Evolutionary conservation across 345 rosid genomes (phyloP), one percentile per base, ranked within the genome.

Genomic region (Salix arbutifolia): DNA sequence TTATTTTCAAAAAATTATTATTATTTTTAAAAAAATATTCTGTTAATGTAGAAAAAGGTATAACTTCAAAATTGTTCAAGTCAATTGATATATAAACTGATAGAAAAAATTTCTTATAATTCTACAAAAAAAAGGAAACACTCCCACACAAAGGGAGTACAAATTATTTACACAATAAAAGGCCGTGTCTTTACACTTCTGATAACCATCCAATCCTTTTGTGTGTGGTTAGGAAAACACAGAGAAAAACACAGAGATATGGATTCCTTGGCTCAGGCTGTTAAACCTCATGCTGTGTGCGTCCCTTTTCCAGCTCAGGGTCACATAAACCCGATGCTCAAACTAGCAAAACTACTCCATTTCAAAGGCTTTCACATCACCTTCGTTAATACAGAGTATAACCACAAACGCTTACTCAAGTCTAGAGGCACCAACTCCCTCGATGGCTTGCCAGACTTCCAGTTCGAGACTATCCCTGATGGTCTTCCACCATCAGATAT

Each of bases 261-360:
- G 77, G 40, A 16, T 65, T 30, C 61, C 31, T 19, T 65, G 18
- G 44, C 14, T 28, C 30, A 17, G 48, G 37, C 44, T 3, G 30
- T 31, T 1, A 74, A 65, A 53, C 84, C 86, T 38, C 90, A 89
- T 72, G 90, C 79, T 2, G 89, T 89, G n/a, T 89, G 89, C 69
- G 28, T 89, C 26, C 90, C 92, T 0, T 87, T 25, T 72, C 90
- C 90, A 26, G 89, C 87, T 19, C 92, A 89, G 74, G 85, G 89
- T 65, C 92, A 89, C 83, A 79, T 89, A 44, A 85, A 60, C 50
- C 86, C 92, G 25, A 85, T 87, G 90, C 77, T 87, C 1, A 83
- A 83, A 71, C 62, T 87, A 8, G 89, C 92, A 25, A 87, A 89
- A 65, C 71, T 89, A 44, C 90, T 89, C 17, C 87, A 89, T 62